Percentiles rank a stretch among this genome's conserved stretches.
Conservation (phyloP, 192 early-diverging fungal genomes). For the Umbelopsis sp. region DNA sequence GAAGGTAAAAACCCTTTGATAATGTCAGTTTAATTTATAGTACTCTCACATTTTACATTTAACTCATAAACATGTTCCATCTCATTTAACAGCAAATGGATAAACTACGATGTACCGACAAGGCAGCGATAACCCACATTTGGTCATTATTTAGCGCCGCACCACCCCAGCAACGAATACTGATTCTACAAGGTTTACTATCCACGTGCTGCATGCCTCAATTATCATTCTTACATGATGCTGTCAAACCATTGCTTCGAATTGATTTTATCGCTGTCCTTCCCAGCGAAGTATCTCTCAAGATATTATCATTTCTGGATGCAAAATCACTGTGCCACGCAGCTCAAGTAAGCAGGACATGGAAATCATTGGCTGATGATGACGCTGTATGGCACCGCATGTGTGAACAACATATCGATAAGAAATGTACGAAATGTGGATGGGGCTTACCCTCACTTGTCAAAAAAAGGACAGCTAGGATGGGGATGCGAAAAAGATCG, state of each 20-base stretch:
- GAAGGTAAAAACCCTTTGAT: constrained; percentile 38
- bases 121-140: constrained; percentile 65
- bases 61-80: not conserved
- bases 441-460: constrained; percentile 94
- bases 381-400: constrained; percentile 97
- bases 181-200: constrained; percentile 77
- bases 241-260: constrained; percentile 70
- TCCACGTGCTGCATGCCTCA: constrained; percentile 85
- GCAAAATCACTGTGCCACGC: constrained; percentile 88
- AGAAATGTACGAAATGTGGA: constrained; percentile 93
- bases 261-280: constrained; percentile 82
- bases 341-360: constrained; percentile 81
- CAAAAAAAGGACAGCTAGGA: constrained; percentile 49
- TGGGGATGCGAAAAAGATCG: constrained; percentile 16
- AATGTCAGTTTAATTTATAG: not conserved
- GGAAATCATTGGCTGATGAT: constrained; percentile 86
- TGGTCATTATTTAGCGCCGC: constrained; percentile 73
- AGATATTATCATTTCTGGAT: constrained; percentile 90
- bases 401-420: constrained; percentile 98
- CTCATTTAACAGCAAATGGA: constrained; percentile 50
- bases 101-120: constrained; percentile 56
- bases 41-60: not conserved
- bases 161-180: constrained; percentile 60
- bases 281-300: constrained; percentile 80
- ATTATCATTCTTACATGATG: constrained; percentile 78